A percentile compares a stretch with the other conserved stretches of the same genome.
These are phyloP conservation scores for Rhizoclosmatium globosum DNA, from an alignment of 192 early-diverging fungal species.

Conservation along the genomic window DNA sequence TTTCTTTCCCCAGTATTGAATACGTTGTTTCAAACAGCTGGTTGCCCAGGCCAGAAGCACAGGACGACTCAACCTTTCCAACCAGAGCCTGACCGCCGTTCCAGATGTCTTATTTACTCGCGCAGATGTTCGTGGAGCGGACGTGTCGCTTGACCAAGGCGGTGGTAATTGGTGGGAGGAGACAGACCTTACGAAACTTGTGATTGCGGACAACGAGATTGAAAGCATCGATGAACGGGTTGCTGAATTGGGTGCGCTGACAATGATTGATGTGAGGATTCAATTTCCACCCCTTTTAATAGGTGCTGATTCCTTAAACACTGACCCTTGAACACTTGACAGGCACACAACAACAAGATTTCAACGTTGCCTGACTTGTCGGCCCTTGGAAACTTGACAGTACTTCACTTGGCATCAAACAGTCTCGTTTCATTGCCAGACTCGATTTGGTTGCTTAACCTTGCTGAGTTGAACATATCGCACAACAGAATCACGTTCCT, in stretches of 20 bases:
- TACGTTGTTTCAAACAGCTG: slow-evolving; percentile 9
- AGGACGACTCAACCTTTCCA: slow-evolving; percentile 50
- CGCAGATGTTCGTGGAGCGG: neutral
- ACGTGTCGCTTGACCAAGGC: slow-evolving; percentile 30
- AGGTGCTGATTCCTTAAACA: neutral
- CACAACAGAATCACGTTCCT: slow-evolving; percentile 42
- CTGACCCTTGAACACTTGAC: neutral
- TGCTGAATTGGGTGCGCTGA: slow-evolving; percentile 45
- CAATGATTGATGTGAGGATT: slow-evolving; percentile 47
- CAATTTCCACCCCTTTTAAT: slow-evolving; percentile 1
- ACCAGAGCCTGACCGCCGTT: slow-evolving; percentile 38
- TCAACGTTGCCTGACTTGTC: slow-evolving; percentile 41
- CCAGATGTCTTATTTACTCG: slow-evolving; percentile 41
- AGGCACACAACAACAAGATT: slow-evolving; percentile 52
- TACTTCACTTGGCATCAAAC: slow-evolving; percentile 52
- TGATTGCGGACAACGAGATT: slow-evolving; percentile 53
- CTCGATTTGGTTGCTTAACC: slow-evolving; percentile 30
- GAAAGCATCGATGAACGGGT: slow-evolving; percentile 44
- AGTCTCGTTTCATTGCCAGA: slow-evolving; percentile 33
- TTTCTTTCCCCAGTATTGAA: too few species aligned
- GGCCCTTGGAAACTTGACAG: slow-evolving; percentile 27
- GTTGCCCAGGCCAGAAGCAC: slow-evolving; percentile 33
- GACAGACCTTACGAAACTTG: slow-evolving; percentile 48
- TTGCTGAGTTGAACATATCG: slow-evolving; percentile 45
- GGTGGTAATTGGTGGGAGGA: slow-evolving; percentile 50